A percentile compares a stretch with the other conserved stretches of the same genome.
phyloP scores from a whole-genome alignment of 2,329 filamentous ascomycete genomes.

The Neonectria magnoliae region DNA sequence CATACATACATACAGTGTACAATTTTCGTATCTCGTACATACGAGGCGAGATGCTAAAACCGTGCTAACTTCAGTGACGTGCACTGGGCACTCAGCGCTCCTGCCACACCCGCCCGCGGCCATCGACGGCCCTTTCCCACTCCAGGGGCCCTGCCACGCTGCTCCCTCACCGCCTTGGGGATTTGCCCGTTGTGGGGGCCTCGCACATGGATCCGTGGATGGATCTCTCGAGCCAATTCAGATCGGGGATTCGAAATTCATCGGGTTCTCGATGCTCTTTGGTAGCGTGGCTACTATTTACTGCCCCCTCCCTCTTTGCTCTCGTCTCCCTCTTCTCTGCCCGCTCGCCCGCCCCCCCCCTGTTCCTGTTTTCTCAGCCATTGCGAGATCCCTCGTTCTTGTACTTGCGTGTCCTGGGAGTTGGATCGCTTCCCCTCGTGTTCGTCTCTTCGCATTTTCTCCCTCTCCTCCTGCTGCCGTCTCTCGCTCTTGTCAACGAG shows the following conservation, averaged over 20 bases:
- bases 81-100: neutral
- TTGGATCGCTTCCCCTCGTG: neutral
- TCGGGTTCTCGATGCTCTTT: slow-evolving; percentile 33
- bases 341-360: neutral
- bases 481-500: slow-evolving; percentile 4
- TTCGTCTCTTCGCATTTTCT: neutral
- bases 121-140: neutral
- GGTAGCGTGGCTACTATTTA: slow-evolving; percentile 28
- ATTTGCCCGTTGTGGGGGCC: slow-evolving; percentile 40
- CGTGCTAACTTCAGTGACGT: neutral
- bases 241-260: slow-evolving; percentile 41
- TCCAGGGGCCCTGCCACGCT: slow-evolving; percentile 4
- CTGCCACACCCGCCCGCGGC: slow-evolving; percentile 8
- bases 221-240: slow-evolving; percentile 39
- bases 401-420: neutral
- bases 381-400: neutral
- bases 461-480: neutral
- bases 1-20: too few species aligned
- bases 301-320: slow-evolving; percentile 16
- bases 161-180: slow-evolving; percentile 38
- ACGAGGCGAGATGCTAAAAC: too few species aligned
- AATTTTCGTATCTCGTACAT: too few species aligned
- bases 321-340: neutral
- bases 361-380: neutral
- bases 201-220: slow-evolving; percentile 34